These are phyloP conservation scores for Alternaria tenuissima DNA, from an alignment of 2,329 filamentous ascomycete genomes.

Conservation along the genomic window DNA sequence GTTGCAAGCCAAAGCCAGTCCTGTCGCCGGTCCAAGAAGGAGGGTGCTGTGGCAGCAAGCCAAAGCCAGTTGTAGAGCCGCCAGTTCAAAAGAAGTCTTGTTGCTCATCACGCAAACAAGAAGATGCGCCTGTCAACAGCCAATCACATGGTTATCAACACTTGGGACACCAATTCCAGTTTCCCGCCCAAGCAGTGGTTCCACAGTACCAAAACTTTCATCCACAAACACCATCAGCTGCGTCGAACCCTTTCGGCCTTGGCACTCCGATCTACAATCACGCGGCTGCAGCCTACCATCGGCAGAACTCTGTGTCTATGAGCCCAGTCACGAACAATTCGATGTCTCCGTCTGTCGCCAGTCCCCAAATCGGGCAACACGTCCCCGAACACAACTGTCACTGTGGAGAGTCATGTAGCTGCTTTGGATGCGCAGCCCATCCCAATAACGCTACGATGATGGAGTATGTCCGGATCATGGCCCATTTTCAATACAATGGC, in stretches of 20 bases:
- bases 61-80: constrained; percentile 24
- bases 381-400: constrained; percentile 61
- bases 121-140: constrained; percentile 7
- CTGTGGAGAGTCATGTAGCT: constrained; percentile 72
- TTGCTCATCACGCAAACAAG: constrained; percentile 35
- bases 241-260: constrained; percentile 38
- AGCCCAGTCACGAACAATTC: constrained; percentile 18
- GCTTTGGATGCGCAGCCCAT: constrained; percentile 72
- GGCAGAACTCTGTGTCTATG: constrained; percentile 47
- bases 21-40: constrained; percentile 26
- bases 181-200: constrained; percentile 31
- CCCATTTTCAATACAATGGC: constrained; percentile 47
- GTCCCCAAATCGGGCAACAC: constrained; percentile 41
- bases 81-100: constrained; percentile 40
- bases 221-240: constrained; percentile 21
- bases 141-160: constrained; percentile 20
- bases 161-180: constrained; percentile 28
- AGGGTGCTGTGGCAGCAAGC: constrained; percentile 43
- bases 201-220: constrained; percentile 32
- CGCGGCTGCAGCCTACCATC: constrained; percentile 40
- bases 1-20: constrained; percentile 42
- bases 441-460: constrained; percentile 72
- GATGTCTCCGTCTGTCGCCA: constrained; percentile 36
- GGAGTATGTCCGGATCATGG: constrained; percentile 58
- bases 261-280: constrained; percentile 48